phyloP scores from a whole-genome alignment of 2,329 filamentous ascomycete genomes.

The Geosmithia putterillii region DNA sequence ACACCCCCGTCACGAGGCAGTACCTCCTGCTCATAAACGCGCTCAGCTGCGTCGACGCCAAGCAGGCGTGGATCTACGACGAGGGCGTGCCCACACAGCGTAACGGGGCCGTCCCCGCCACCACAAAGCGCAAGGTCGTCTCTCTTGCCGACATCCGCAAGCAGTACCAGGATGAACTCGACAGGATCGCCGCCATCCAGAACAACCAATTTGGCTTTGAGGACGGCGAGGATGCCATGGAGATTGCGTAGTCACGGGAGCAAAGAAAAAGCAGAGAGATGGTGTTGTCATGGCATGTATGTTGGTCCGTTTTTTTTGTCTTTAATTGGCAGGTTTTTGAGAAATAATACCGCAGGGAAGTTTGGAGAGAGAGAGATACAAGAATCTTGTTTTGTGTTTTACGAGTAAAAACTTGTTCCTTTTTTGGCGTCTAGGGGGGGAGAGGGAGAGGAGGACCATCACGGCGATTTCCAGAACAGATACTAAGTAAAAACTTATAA shows the following conservation, averaged over 20 bases:
- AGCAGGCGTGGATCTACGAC: conserved; percentile 66
- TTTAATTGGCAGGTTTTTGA: not conserved
- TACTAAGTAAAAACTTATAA: conserved; percentile 1
- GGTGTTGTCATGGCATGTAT: not conserved
- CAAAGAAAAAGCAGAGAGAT: not conserved
- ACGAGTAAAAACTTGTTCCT: not conserved
- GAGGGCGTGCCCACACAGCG: conserved; percentile 13
- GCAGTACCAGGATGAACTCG: conserved; percentile 82
- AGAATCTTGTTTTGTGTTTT: too few species aligned
- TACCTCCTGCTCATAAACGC: conserved; percentile 91
- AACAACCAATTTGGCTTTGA: conserved; percentile 78
- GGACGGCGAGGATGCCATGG: conserved; percentile 38
- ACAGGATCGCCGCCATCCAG: conserved; percentile 77
- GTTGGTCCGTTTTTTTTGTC: not conserved
- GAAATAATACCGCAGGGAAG: not conserved
- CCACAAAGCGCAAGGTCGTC: conserved; percentile 58
- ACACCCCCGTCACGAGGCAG: conserved; percentile 57
- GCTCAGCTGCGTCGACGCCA: conserved; percentile 69
- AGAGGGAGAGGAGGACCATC: not conserved
- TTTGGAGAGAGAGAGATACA: not conserved
- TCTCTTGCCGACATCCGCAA: conserved; percentile 77
- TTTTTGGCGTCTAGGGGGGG: not conserved
- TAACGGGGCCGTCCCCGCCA: conserved; percentile 8
- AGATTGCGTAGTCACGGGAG: conserved; percentile 24
- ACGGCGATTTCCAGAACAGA: too few species aligned